These are phyloP conservation scores for Wickerhamiella bombiphila DNA, from an alignment of 805 yeast species.

Conservation along the genomic window DNA sequence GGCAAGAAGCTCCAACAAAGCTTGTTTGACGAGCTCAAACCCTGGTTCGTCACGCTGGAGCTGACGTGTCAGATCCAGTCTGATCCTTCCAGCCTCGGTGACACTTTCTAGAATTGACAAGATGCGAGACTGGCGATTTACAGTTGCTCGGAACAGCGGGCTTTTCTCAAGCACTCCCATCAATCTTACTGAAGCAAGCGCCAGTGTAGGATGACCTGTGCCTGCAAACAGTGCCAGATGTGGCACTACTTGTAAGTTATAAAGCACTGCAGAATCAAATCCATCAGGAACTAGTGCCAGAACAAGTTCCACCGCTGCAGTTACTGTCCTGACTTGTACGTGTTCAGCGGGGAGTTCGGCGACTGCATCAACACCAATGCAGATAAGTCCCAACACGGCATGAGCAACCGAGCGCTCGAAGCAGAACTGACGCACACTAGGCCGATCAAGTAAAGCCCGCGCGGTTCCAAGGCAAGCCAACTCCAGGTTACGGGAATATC, in stretches of 20 bases:
- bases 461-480: conserved; percentile 36
- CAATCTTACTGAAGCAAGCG: conserved; percentile 39
- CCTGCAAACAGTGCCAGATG: conserved; percentile 67
- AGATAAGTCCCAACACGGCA: conserved; percentile 41
- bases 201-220: conserved; percentile 34
- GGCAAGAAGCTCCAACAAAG: conserved; percentile 44
- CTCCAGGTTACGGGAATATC: conserved; percentile 35
- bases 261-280: conserved; percentile 48
- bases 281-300: conserved; percentile 17
- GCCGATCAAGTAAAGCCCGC: conserved; percentile 34
- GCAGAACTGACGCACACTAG: conserved; percentile 34
- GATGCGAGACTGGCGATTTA: conserved; percentile 40
- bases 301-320: conserved; percentile 32
- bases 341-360: conserved; percentile 26
- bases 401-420: conserved; percentile 45
- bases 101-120: conserved; percentile 58
- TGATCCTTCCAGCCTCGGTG: conserved; percentile 63
- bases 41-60: not conserved
- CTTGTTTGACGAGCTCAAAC: conserved; percentile 34
- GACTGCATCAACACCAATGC: conserved; percentile 46
- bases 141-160: conserved; percentile 30
- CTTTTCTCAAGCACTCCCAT: conserved; percentile 37
- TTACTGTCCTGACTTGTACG: conserved; percentile 27
- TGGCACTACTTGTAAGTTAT: conserved; percentile 56
- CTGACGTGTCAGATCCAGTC: conserved; percentile 24